Evolutionary conservation across 75 land plant species (phyloP).

Genomic region (Sequoia sempervirens): DNA sequence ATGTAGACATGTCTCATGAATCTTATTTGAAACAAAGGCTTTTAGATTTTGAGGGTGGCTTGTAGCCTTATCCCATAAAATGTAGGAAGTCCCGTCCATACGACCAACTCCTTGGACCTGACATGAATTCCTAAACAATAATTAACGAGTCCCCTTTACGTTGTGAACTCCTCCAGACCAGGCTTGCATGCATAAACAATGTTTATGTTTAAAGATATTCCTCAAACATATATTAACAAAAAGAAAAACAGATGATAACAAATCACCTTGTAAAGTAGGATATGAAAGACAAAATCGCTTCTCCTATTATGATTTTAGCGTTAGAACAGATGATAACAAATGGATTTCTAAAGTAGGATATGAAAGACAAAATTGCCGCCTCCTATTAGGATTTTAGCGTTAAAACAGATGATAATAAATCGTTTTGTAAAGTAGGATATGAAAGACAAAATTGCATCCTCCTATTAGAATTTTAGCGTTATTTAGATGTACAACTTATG

Average conservation of each 20-base stretch:
- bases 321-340: not conserved
- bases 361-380: not conserved
- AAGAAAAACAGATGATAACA: not conserved
- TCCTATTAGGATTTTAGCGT: not conserved
- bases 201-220: not conserved
- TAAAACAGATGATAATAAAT: not conserved
- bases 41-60: not conserved
- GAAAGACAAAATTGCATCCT: not conserved
- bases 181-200: not conserved
- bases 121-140: not conserved
- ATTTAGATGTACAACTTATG: not conserved
- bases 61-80: too few relatives aligned
- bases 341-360: not conserved
- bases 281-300: not conserved
- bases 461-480: not conserved
- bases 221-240: not conserved
- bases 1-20: not conserved
- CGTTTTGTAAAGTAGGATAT: not conserved
- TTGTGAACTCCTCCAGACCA: not conserved
- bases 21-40: not conserved
- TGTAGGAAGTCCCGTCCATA: not conserved
- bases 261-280: not conserved
- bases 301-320: not conserved
- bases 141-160: not conserved
- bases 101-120: not conserved